Evolutionary conservation across 2,329 filamentous ascomycete species (phyloP).

Genomic region (Alternaria ventricosa): DNA sequence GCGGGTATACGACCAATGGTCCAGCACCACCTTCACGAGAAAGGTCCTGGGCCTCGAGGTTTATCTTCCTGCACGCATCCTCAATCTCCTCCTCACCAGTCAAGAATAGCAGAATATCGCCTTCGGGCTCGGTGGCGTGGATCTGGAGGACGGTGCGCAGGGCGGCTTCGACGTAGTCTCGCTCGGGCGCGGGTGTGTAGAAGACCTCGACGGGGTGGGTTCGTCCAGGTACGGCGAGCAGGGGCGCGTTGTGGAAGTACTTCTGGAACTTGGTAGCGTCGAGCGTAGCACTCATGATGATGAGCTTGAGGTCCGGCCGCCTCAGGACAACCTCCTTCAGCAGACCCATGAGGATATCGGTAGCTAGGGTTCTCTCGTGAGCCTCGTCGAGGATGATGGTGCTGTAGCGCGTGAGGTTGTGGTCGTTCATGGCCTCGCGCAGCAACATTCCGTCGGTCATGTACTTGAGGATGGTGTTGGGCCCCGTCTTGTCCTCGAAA

Average conservation of each 20-base stretch:
- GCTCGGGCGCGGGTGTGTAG: constrained; percentile 94
- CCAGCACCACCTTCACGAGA: constrained; percentile 89
- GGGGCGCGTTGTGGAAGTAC: constrained; percentile 93
- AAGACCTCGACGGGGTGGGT: constrained; percentile 98
- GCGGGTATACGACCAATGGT: constrained; percentile 86
- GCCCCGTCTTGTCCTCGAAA: constrained; percentile 92
- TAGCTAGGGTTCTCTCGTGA: constrained; percentile 95
- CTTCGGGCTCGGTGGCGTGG: constrained; percentile 88
- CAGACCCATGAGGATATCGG: constrained; percentile 91
- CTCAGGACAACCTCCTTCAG: constrained; percentile 91
- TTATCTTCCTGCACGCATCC: constrained; percentile 91
- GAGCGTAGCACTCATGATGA: constrained; percentile 94
- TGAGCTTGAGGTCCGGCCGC: constrained; percentile 87
- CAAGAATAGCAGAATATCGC: constrained; percentile 91
- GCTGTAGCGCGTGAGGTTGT: constrained; percentile 86
- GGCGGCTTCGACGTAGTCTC: constrained; percentile 95
- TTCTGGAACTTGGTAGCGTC: constrained; percentile 98
- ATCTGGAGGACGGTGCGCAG: constrained; percentile 96
- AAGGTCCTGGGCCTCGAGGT: constrained; percentile 89
- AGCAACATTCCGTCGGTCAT: constrained; percentile 99
- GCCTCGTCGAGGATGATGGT: constrained; percentile 99
- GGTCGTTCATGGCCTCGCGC: constrained; percentile 91
- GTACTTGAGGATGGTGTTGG: constrained; percentile 94
- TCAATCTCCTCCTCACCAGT: constrained; percentile 99
- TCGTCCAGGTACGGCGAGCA: constrained; percentile 91